Base-by-base conservation (phyloP, 2,329 filamentous ascomycete species). In the Pseudocercospora vitis region DNA sequence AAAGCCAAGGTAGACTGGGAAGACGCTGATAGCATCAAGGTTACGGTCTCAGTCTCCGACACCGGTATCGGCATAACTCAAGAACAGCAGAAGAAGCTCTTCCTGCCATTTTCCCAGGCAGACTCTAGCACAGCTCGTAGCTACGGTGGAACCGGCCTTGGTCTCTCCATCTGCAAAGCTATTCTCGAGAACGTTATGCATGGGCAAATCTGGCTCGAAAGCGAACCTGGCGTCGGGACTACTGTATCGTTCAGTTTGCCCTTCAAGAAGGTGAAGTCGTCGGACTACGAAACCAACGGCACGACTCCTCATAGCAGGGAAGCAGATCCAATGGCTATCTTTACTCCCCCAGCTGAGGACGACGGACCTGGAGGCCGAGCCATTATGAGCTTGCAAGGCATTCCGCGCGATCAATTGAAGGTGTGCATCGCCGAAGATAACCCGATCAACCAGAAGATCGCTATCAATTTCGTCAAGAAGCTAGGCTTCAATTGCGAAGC, bases 351-450 rank as follows among this genome's bases (percentile, higher is more conserved):
- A 64, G 73, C 69, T 52, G 76, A 78, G 64, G 70, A 74, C 65
- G 62, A 76, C 58, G 60, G 54, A 3, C 56, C 61, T 7, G 63
- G 60, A 12, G 57, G 53, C 7, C 40, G 61, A 21, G 63, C 64
- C 3, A 62, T 81, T 54, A 73, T 85, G 18, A 86, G 91, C 67
- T 79, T 96, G 3, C 86, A 85, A 14, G 79, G 80, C 53, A 81
- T 96, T 5, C 84, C 88, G 7, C 85, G 88, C 53, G 83, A 91
- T 39, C 79, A 95, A 52, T 78, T 97, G 24, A 86, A 89, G 26
- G 86, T 97, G 24, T 96, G 91, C 71, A 92, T 97, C 53, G 92
- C 92, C 0, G 92, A 97, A 67, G 92, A 97, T 74, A 96, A 96
- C 62, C 83, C 87, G 2, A 95, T 96, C 75, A 96, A 96, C 64